Conservation (phyloP, 2,329 filamentous ascomycete genomes). For the Pseudopithomyces maydicus region DNA sequence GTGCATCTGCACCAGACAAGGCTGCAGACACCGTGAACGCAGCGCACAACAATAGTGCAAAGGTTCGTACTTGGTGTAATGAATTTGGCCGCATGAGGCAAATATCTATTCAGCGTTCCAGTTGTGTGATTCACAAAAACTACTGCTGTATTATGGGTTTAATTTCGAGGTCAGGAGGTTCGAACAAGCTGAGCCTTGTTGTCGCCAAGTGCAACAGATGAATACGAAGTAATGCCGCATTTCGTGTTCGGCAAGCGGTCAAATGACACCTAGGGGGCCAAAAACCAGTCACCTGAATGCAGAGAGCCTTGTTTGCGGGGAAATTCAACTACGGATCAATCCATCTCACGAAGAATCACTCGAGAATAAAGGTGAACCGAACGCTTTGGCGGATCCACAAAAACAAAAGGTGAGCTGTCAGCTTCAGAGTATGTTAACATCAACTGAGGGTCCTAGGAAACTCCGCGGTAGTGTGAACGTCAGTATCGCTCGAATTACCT, state of each 20-base stretch:
- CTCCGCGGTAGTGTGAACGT: no score
- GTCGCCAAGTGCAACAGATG: neutral
- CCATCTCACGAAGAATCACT: no score
- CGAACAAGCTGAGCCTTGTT: neutral
- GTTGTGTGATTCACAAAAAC: neutral
- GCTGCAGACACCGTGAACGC: conserved; percentile 3
- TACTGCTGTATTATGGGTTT: neutral
- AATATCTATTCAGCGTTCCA: neutral
- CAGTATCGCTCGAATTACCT: no score
- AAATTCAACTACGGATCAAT: no score
- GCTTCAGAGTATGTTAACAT: no score
- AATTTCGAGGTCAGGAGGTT: neutral
- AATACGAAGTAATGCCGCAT: neutral
- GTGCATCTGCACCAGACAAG: neutral
- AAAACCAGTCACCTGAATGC: no score
- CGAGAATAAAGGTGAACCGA: no score
- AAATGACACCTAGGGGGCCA: no score
- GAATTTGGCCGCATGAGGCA: neutral
- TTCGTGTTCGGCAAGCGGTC: neutral
- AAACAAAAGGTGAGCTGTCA: no score
- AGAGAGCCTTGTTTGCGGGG: no score
- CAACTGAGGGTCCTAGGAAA: no score
- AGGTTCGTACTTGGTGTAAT: neutral
- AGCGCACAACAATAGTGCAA: neutral
- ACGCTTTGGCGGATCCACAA: no score